These are phyloP conservation scores for Suillus bovinus DNA, from an alignment of 768 basidiomycete genomes.

Conservation along the genomic window DNA sequence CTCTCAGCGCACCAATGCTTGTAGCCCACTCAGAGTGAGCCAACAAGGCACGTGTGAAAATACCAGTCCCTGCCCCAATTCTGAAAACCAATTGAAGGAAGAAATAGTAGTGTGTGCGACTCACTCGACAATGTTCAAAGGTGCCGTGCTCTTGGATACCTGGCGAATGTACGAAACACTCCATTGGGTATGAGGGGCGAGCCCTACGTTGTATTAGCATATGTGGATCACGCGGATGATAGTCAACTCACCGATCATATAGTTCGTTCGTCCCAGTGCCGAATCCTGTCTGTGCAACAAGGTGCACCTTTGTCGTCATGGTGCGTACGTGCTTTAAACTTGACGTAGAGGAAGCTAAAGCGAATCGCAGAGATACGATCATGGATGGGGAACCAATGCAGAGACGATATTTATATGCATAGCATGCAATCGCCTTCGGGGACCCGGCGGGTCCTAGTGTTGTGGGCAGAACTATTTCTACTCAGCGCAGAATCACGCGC, in stretches of 20 bases:
- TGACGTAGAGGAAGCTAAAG: neutral
- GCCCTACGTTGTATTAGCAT: constrained; percentile 43
- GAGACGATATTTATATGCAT: neutral
- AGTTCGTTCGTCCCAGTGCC: constrained; percentile 80
- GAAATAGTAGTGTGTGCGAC: constrained; percentile 20
- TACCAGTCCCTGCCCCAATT: constrained; percentile 83
- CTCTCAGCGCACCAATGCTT: constrained; percentile 54
- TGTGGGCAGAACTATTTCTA: too few relatives aligned
- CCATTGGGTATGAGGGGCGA: constrained; percentile 79
- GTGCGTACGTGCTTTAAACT: neutral
- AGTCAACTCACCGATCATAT: constrained; percentile 60
- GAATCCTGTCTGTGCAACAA: constrained; percentile 72
- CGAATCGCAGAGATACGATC: neutral
- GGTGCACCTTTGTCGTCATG: constrained; percentile 51
- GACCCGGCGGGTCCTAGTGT: too few relatives aligned
- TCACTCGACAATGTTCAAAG: constrained; percentile 72
- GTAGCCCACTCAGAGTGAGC: constrained; percentile 57
- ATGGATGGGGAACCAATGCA: neutral
- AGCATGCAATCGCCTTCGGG: neutral
- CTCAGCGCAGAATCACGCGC: too few relatives aligned
- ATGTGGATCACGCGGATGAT: neutral
- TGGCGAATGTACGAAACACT: constrained; percentile 57
- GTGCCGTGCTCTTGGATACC: constrained; percentile 37
- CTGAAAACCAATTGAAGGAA: constrained; percentile 38
- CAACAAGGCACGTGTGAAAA: constrained; percentile 84